Evolutionary conservation across 1,284 basidiomycete species (phyloP).

Genomic region (Austroboletus niveus): DNA sequence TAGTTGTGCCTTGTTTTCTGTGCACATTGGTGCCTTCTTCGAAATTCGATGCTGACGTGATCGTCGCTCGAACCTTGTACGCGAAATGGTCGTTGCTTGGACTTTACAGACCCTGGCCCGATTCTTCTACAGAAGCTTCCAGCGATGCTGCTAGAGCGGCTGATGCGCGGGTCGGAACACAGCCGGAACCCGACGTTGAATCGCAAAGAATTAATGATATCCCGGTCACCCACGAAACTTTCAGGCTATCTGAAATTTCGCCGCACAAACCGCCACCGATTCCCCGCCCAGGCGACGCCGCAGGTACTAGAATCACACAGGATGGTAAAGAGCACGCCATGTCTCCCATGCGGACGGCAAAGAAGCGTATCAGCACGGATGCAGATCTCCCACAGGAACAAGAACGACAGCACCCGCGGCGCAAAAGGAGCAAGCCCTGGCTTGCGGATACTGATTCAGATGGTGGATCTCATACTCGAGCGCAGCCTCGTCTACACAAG

Average conservation of each 20-base stretch:
- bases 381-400: conserved; percentile 19
- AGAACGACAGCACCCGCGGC: conserved; percentile 10
- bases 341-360: conserved; percentile 31
- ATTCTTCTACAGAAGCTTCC: conserved; percentile 11
- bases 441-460: conserved; percentile 4
- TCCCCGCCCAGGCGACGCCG: conserved; percentile 7
- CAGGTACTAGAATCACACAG: conserved; percentile 15
- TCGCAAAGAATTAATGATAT: conserved; percentile 2
- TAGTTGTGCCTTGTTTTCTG: conserved; percentile 20
- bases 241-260: conserved; percentile 52
- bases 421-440: conserved; percentile 31
- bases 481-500: background rate
- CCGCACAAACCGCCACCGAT: conserved; percentile 37
- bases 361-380: conserved; percentile 32
- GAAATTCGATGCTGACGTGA: conserved; percentile 26
- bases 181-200: conserved; percentile 1
- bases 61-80: conserved; percentile 23
- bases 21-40: conserved; percentile 15
- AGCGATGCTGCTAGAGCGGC: conserved; percentile 9
- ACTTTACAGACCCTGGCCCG: conserved; percentile 27
- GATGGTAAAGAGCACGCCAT: conserved; percentile 13
- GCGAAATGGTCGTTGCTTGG: conserved; percentile 19
- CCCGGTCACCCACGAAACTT: conserved; percentile 19
- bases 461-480: conserved; percentile 19
- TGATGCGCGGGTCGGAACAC: conserved; percentile 3